Percentiles rank a stretch among this genome's conserved stretches.
These are phyloP conservation scores for Rhizopogon salebrosus DNA, from an alignment of 768 basidiomycete genomes.

Conservation along the genomic window DNA sequence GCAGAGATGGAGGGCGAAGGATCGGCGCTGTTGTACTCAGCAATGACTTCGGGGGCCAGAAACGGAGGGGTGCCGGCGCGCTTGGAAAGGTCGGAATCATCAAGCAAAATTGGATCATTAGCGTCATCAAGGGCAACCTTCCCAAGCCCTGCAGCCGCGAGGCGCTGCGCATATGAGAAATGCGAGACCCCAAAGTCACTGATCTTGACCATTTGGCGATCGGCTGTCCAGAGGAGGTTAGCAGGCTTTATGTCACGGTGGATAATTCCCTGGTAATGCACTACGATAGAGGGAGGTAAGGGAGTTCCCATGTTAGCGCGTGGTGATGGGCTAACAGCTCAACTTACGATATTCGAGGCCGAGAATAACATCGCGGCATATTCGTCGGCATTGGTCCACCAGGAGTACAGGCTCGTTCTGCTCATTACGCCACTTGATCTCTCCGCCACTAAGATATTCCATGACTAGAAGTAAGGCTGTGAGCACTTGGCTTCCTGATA, in stretches of 20 bases:
- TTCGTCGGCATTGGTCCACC: slow-evolving; percentile 77
- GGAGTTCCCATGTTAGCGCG: neutral
- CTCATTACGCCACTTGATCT: slow-evolving; percentile 81
- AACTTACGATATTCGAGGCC: slow-evolving; percentile 92
- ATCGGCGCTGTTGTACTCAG: slow-evolving; percentile 45
- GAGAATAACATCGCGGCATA: slow-evolving; percentile 88
- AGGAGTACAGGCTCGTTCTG: slow-evolving; percentile 69
- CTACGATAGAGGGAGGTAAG: slow-evolving; percentile 35
- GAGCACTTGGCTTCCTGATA: slow-evolving; percentile 12
- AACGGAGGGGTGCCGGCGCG: slow-evolving; percentile 95
- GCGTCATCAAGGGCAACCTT: slow-evolving; percentile 35
- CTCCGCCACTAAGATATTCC: slow-evolving; percentile 94
- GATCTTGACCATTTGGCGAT: slow-evolving; percentile 90
- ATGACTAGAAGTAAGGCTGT: slow-evolving; percentile 54
- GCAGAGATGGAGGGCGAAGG: slow-evolving; percentile 28
- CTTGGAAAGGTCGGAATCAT: slow-evolving; percentile 84
- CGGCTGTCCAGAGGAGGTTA: slow-evolving; percentile 87
- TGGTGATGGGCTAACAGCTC: neutral
- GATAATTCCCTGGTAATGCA: slow-evolving; percentile 96
- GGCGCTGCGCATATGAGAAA: slow-evolving; percentile 84
- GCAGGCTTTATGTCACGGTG: slow-evolving; percentile 99
- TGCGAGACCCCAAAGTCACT: slow-evolving; percentile 98
- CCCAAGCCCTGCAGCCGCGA: slow-evolving; percentile 53
- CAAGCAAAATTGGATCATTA: slow-evolving; percentile 62
- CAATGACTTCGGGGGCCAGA: slow-evolving; percentile 92